Evolutionary conservation across 129 eudicot genomes (phyloP), one percentile per base, ranked within the genome.

Genomic region (Mikania micrantha): DNA sequence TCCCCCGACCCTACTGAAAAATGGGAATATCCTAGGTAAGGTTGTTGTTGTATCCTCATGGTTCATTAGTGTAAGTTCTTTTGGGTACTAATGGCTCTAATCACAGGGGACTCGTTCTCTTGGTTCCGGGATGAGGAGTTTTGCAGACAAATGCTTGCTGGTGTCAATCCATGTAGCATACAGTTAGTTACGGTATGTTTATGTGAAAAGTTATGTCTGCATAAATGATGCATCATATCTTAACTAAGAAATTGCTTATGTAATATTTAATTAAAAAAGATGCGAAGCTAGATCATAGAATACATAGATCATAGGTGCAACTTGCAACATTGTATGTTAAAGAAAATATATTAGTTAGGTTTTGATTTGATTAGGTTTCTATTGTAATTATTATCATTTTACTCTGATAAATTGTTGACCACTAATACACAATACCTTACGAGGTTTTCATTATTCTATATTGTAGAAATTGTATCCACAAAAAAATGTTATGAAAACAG

Each of bases 71-170:
- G 40, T 20, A 39, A 35, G 44, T 8, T 74, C 13, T 50, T 21
- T 24, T 53, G 0, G 64, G 34, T 52, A 47, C 27, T 70, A 36
- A 28, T 62, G 32, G 9, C 27, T 64, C 4, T 44, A 27, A 49
- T 60, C 67, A 29, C 57, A 89, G 96, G 90, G 49, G 97, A 90
- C 64, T 80, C 77, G 40, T 87, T 90, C 72, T 73, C 87, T 4
- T 90, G 97, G 97, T 74, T 84, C 22, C 89, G 87, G 19, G 97
- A 90, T 72, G 89, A 81, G 58, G 97, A 90, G 65, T 84, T 90
- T 48, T 72, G 86, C 58, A 79, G 95, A 52, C 91, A 87, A 71
- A 87, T 81, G 69, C 84, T 90, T 45, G 97, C 97, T 19, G 95
- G 97, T 60, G 62, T 87, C 3, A 90, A 90, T 67, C 95, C 97